These are phyloP conservation scores for Aspergillus niger DNA, from an alignment of 2,329 filamentous ascomycete species.

Conservation along the genomic window DNA sequence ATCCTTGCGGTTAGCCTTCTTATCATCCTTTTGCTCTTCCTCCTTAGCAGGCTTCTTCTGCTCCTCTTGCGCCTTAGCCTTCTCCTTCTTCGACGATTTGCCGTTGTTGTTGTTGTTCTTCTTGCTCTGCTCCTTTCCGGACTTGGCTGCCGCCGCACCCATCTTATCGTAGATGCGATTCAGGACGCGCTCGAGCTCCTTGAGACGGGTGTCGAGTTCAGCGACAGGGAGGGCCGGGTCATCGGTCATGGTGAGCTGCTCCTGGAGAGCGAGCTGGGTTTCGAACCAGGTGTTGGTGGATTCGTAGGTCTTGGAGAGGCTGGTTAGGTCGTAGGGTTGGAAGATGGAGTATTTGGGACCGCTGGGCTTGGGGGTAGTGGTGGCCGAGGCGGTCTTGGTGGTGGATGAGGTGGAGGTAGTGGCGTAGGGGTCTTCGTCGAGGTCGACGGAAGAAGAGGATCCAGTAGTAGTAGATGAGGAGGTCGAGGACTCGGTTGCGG, in stretches of 20 bases:
- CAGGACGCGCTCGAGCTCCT: slow-evolving; percentile 63
- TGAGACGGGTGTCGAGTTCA: slow-evolving; percentile 69
- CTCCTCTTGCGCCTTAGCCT: slow-evolving; percentile 4
- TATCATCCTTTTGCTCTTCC: slow-evolving; percentile 23
- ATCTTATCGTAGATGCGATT: slow-evolving; percentile 42
- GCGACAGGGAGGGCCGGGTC: slow-evolving; percentile 73
- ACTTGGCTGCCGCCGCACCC: slow-evolving; percentile 47
- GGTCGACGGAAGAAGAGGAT: slow-evolving; percentile 60
- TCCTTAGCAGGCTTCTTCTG: slow-evolving; percentile 2
- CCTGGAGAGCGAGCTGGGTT: slow-evolving; percentile 69
- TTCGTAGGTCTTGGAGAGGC: slow-evolving; percentile 64
- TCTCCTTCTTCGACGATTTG: slow-evolving; percentile 18
- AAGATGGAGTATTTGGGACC: slow-evolving; percentile 67
- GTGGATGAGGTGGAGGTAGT: slow-evolving; percentile 42
- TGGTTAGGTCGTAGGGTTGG: slow-evolving; percentile 69
- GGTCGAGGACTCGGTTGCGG: slow-evolving; percentile 40
- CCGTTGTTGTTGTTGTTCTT: slow-evolving; percentile 36
- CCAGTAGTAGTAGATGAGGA: slow-evolving; percentile 49
- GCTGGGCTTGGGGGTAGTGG: slow-evolving; percentile 39
- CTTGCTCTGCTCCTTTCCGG: slow-evolving; percentile 23
- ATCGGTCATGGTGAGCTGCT: slow-evolving; percentile 67
- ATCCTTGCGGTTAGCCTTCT: slow-evolving; percentile 35
- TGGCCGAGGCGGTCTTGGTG: slow-evolving; percentile 36
- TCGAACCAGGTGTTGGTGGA: slow-evolving; percentile 73
- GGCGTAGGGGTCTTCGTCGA: slow-evolving; percentile 68